Percentiles rank a stretch among this genome's conserved stretches.
These are phyloP conservation scores for Marasmius fiardii DNA, from an alignment of 1,284 basidiomycete species.

Conservation along the genomic window DNA sequence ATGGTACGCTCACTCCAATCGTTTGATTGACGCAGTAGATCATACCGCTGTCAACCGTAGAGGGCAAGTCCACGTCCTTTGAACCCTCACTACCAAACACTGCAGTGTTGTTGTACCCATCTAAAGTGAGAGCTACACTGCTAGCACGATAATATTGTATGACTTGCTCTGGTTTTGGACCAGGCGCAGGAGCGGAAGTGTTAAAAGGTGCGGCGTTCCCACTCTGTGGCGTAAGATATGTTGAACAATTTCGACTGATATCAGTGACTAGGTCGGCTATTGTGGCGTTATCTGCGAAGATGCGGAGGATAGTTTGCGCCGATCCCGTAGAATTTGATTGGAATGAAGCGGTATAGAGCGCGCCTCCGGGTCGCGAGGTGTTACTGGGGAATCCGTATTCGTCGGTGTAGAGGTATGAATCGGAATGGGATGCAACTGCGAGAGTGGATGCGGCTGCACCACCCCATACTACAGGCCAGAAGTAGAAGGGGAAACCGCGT, in stretches of 20 bases:
- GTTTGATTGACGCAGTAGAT: constrained; percentile 1
- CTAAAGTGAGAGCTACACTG: constrained; percentile 48
- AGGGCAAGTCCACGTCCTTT: background rate
- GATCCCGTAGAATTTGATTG: constrained; percentile 22
- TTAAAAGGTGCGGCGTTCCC: background rate
- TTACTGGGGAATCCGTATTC: constrained; percentile 57
- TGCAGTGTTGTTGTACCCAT: constrained; percentile 62
- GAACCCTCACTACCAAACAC: constrained; percentile 23
- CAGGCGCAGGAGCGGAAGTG: constrained; percentile 25
- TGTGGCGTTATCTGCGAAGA: constrained; percentile 58
- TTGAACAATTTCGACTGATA: constrained; percentile 43
- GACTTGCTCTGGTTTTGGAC: constrained; percentile 49
- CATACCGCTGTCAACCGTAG: background rate
- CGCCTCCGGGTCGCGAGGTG: constrained; percentile 55
- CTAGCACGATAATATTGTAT: constrained; percentile 60
- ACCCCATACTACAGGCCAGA: constrained; percentile 59
- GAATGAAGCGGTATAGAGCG: constrained; percentile 45
- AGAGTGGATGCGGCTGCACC: constrained; percentile 28
- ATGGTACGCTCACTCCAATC: background rate
- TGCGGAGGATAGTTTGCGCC: constrained; percentile 47
- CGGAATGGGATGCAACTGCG: constrained; percentile 25
- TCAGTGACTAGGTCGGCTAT: constrained; percentile 44
- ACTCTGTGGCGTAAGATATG: background rate
- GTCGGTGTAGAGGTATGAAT: constrained; percentile 42
- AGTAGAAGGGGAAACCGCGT: constrained; percentile 52